phyloP scores from a whole-genome alignment of 441 rosid genomes.

The Theobroma grandiflorum region DNA sequence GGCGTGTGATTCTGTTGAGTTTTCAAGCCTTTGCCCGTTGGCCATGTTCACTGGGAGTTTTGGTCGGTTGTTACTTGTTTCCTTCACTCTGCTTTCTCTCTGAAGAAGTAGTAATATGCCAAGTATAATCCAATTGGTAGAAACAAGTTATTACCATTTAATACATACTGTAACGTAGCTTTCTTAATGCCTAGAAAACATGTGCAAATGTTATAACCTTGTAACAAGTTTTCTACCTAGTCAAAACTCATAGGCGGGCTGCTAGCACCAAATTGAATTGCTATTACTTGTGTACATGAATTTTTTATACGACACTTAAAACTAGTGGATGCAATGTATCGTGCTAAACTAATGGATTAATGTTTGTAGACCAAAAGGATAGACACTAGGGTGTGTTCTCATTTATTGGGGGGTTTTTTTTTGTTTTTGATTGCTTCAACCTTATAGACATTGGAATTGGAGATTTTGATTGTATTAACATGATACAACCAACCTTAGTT shows the following conservation, averaged over 20 bases:
- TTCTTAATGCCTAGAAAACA: neutral
- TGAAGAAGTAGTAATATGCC: neutral
- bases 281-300: no score
- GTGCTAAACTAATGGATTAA: neutral
- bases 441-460: neutral
- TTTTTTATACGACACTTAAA: neutral
- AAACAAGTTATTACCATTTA: neutral
- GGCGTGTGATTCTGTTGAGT: neutral
- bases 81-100: neutral
- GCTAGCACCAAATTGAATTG: neutral
- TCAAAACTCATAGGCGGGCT: neutral
- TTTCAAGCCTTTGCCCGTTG: neutral
- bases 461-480: neutral
- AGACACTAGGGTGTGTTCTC: neutral
- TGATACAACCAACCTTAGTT: neutral
- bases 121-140: neutral
- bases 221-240: neutral
- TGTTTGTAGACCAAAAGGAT: neutral
- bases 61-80: neutral
- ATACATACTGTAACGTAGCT: neutral
- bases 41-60: neutral
- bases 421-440: no score
- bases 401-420: no score
- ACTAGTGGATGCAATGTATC: neutral
- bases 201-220: neutral